A percentile compares a stretch with the other conserved stretches of the same genome.
These are phyloP conservation scores for Trichoderma sp. DNA, from an alignment of 2,329 filamentous ascomycete species.

Conservation along the genomic window DNA sequence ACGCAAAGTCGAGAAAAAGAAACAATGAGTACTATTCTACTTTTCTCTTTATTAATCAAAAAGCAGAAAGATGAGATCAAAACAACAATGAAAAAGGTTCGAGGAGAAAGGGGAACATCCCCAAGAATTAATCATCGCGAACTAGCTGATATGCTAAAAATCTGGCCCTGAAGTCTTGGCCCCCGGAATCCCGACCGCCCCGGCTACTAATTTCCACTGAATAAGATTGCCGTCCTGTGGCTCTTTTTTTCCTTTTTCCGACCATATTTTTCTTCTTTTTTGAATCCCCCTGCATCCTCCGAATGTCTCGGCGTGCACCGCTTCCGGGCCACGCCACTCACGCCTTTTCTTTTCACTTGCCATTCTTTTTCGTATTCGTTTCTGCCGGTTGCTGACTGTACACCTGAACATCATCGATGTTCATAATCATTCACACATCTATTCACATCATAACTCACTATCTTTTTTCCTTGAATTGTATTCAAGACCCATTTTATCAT, in stretches of 20 bases:
- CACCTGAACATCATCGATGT: not conserved
- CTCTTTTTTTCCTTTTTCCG: not conserved
- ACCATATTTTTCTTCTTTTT: not conserved
- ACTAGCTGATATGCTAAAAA: not conserved
- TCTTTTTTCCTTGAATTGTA: not conserved
- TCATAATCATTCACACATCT: not conserved
- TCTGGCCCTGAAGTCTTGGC: not conserved
- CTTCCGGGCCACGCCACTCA: not conserved
- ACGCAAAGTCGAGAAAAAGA: not conserved
- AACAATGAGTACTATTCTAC: not conserved
- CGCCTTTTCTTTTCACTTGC: not conserved
- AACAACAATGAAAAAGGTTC: not conserved
- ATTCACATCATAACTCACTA: not conserved
- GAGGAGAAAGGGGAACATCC: not conserved
- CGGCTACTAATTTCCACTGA: conserved; percentile 9
- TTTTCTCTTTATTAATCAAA: not conserved
- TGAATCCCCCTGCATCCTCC: not conserved
- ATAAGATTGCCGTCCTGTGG: not conserved
- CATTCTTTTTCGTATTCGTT: conserved; percentile 10
- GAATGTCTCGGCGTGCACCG: not conserved
- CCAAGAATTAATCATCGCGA: not conserved
- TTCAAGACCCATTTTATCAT: not conserved
- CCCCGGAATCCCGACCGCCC: not conserved
- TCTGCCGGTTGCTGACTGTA: not conserved
- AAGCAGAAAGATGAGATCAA: not conserved